A percentile compares a stretch with the other conserved stretches of the same genome.
These are phyloP conservation scores for Debaryomyces hansenii DNA, from an alignment of 805 yeast species.

Conservation along the genomic window DNA sequence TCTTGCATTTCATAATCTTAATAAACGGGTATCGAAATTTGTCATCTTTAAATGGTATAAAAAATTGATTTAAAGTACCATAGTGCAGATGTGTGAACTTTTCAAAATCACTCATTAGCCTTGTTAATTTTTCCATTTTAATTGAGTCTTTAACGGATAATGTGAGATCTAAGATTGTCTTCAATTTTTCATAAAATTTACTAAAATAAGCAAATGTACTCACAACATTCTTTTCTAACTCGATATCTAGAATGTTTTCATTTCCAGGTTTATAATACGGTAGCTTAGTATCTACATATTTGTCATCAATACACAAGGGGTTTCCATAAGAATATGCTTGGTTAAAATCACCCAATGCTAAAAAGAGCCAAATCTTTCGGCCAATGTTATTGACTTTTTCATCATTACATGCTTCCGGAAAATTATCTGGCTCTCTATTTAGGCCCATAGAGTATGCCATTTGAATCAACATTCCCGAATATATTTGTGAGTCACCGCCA, in stretches of 20 bases:
- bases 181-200: slow-evolving; percentile 26
- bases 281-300: slow-evolving; percentile 25
- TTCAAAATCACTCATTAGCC: slow-evolving; percentile 37
- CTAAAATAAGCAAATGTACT: slow-evolving; percentile 27
- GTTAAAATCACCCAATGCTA: slow-evolving; percentile 27
- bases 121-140: slow-evolving; percentile 19
- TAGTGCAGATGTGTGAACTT: slow-evolving; percentile 24
- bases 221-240: slow-evolving; percentile 36
- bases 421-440: slow-evolving; percentile 64
- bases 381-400: slow-evolving; percentile 23
- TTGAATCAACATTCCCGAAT: slow-evolving; percentile 56
- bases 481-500: slow-evolving; percentile 59
- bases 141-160: slow-evolving; percentile 18
- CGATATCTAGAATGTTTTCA: slow-evolving; percentile 32
- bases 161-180: slow-evolving; percentile 22
- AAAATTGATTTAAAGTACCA: slow-evolving; percentile 22
- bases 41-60: slow-evolving; percentile 17
- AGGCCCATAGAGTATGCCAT: slow-evolving; percentile 68
- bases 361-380: slow-evolving; percentile 39
- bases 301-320: slow-evolving; percentile 30
- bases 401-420: slow-evolving; percentile 27
- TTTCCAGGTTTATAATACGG: slow-evolving; percentile 36
- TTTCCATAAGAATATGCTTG: slow-evolving; percentile 34
- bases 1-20: slow-evolving; percentile 25
- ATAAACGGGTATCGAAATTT: slow-evolving; percentile 18